Evolutionary conservation across 2,329 filamentous ascomycete species (phyloP), one percentile per base, ranked within the genome.

Genomic region (Talaromyces sp.): DNA sequence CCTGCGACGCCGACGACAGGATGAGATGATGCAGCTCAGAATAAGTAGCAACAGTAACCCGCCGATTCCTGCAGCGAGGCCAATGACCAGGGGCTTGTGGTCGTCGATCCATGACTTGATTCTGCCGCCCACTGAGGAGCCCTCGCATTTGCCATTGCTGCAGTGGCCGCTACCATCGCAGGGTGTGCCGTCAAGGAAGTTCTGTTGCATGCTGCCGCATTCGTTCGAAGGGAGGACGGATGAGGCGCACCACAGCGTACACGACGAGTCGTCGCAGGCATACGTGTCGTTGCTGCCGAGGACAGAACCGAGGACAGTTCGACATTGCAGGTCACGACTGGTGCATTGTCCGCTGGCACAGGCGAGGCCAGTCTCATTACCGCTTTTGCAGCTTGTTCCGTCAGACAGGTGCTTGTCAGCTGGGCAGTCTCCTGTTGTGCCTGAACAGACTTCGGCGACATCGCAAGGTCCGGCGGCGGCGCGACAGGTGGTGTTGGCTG

Each of bases 291-390:
- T 93, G 71, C 83, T 84, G 60, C 84, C 81, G 0, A 87, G 88
- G 63, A 89, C 84, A 29, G 83, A 85, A 38, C 91, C 92, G 81
- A 96, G 89, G 54, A 95, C 81, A 11, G 86, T 88, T 74, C 88
- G 87, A 79, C 94, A 99, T 77, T 99, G 94, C 70, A 88, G 83
- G 73, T 97, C 87, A 64, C 94, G 88, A 57, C 89, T 94, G 3
- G 94, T 99, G 75, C 94, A 99, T 75, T 97, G 93, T 12, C 94
- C 94, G 52, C 89, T 92, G 31, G 94, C 91, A 72, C 94, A 99
- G 32, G 84, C 77, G 32, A 97, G 82, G 1, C 84, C 84, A 2
- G 72, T 67, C 19, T 46, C 75, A 43, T 79, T 77, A 35, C 91
- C 91, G 26, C 51, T 58, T 21, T 55, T 41, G 70, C 94, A 99